These are phyloP conservation scores for Botrytis byssoidea DNA, from an alignment of 2,329 filamentous ascomycete species.

Conservation along the genomic window DNA sequence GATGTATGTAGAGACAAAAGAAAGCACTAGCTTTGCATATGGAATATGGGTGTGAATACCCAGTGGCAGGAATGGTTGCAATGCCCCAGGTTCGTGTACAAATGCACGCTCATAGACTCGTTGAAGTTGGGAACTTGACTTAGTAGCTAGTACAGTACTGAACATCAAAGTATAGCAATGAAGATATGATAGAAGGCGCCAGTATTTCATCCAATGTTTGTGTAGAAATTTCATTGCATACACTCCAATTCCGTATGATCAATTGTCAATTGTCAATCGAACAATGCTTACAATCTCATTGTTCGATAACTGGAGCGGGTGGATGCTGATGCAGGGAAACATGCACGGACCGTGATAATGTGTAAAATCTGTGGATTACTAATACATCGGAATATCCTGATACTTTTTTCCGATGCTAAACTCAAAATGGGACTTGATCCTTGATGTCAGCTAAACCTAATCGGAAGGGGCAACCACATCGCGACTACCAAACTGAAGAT, in stretches of 20 bases:
- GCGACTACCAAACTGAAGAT: slow-evolving; percentile 18
- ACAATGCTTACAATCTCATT: not conserved
- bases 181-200: not conserved
- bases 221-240: not conserved
- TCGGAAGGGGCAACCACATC: slow-evolving; percentile 20
- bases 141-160: not conserved
- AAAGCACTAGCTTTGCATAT: not conserved
- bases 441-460: slow-evolving; percentile 7
- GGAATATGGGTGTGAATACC: not conserved
- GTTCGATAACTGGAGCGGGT: not conserved
- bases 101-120: not conserved
- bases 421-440: slow-evolving; percentile 4
- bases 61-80: not conserved
- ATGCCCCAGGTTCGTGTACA: not conserved
- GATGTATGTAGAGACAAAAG: not conserved
- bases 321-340: slow-evolving; percentile 1
- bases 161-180: not conserved
- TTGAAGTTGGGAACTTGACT: not conserved
- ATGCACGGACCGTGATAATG: not conserved
- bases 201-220: not conserved
- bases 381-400: not conserved
- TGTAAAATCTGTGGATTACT: not conserved
- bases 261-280: not conserved
- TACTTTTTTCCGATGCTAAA: slow-evolving; percentile 13
- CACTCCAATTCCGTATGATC: not conserved